Evolutionary conservation across 2,329 filamentous ascomycete species (phyloP).

Genomic region (Paecilomyces niveus): DNA sequence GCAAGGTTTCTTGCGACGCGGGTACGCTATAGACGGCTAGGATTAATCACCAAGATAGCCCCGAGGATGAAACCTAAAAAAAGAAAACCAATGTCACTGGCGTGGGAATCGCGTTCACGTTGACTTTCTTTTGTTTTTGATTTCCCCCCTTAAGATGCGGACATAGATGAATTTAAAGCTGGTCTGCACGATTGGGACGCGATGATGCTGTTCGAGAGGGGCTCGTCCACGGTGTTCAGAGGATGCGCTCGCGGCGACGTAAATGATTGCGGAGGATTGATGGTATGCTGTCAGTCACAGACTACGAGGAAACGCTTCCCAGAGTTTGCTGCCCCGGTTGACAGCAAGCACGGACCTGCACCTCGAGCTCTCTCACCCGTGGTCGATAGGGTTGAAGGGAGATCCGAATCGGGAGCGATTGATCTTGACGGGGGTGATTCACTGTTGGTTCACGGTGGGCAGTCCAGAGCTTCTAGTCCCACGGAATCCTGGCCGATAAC

Average conservation of each 20-base stretch:
- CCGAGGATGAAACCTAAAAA: background rate
- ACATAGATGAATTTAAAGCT: background rate
- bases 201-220: background rate
- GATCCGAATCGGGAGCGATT: background rate
- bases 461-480: background rate
- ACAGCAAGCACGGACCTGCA: background rate
- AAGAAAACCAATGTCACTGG: background rate
- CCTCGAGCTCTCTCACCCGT: background rate
- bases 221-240: background rate
- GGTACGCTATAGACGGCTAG: background rate
- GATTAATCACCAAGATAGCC: background rate
- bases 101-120: background rate
- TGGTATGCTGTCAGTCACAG: background rate
- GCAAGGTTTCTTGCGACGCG: slow-evolving; percentile 2
- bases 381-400: background rate
- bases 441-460: background rate
- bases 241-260: background rate
- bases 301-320: background rate
- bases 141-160: background rate
- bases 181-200: background rate
- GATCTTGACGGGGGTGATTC: background rate
- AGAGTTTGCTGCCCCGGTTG: background rate
- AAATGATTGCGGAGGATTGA: background rate
- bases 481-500: background rate
- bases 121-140: background rate